phyloP scores from a whole-genome alignment of 768 basidiomycete genomes.

The Gautieria morchelliformis region DNA sequence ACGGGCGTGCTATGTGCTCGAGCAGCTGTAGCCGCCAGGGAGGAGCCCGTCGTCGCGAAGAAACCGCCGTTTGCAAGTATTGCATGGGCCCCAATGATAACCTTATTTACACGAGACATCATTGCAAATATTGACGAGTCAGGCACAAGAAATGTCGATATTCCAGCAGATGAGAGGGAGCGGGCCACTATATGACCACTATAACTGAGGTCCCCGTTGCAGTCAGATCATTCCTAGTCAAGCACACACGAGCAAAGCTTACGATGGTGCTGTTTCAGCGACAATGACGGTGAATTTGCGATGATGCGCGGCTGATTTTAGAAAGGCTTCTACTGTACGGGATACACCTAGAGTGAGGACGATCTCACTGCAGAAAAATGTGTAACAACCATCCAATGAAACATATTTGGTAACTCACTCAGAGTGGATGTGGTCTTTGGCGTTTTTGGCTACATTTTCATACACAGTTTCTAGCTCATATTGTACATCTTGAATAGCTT shows the following conservation, averaged over 20 bases:
- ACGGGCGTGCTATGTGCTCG: conserved; percentile 86
- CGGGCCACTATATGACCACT: conserved; percentile 80
- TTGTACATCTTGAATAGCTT: conserved; percentile 92
- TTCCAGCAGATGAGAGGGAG: conserved; percentile 67
- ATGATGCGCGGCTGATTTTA: conserved; percentile 82
- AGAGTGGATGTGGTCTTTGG: conserved; percentile 95
- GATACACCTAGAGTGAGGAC: conserved; percentile 93
- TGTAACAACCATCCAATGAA: neutral
- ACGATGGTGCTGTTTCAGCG: conserved; percentile 92
- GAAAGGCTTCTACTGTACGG: conserved; percentile 85
- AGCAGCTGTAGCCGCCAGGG: conserved; percentile 80
- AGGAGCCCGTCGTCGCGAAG: conserved; percentile 80
- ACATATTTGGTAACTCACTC: conserved; percentile 49
- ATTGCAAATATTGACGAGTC: conserved; percentile 94
- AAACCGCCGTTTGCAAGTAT: conserved; percentile 95
- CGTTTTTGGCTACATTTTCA: conserved; percentile 88
- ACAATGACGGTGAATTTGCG: conserved; percentile 95
- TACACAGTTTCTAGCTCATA: conserved; percentile 96
- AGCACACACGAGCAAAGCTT: neutral
- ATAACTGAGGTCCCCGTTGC: conserved; percentile 38
- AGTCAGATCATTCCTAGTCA: conserved; percentile 3
- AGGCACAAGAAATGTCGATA: conserved; percentile 94
- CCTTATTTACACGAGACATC: conserved; percentile 95
- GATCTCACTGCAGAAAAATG: conserved; percentile 58
- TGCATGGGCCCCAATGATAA: conserved; percentile 90